A percentile compares a stretch with the other conserved stretches of the same genome.
These are phyloP conservation scores for Chromosphaera perkinsii DNA, from an alignment of 208 protist species.

Conservation along the genomic window DNA sequence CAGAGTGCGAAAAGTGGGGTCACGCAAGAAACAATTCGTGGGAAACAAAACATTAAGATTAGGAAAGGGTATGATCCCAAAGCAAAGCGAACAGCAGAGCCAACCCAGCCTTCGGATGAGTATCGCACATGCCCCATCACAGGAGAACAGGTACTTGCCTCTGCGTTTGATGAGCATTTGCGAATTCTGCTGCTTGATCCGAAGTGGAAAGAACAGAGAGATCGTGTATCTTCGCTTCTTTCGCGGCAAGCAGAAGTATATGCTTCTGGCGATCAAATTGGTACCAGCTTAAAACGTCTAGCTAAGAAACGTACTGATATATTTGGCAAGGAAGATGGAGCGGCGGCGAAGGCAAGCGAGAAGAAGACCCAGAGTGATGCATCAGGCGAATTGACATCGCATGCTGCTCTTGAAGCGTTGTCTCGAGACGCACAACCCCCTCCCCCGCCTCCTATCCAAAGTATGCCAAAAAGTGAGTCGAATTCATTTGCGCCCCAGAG, in stretches of 20 bases:
- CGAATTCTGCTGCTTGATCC: slow-evolving; percentile 36
- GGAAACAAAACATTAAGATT: neutral
- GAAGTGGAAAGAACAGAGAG: slow-evolving; percentile 30
- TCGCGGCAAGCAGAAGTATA: too few species aligned
- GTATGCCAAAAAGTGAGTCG: too few species aligned
- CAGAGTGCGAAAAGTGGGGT: neutral
- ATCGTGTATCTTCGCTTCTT: neutral
- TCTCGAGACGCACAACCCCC: too few species aligned
- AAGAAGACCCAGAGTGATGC: too few species aligned
- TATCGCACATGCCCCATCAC: slow-evolving; percentile 3
- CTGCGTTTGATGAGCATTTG: slow-evolving; percentile 1
- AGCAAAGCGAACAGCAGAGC: neutral
- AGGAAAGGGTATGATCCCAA: slow-evolving; percentile 11
- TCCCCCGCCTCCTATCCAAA: too few species aligned
- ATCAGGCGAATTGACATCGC: too few species aligned
- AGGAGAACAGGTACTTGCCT: neutral
- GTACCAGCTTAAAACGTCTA: neutral
- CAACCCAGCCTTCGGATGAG: neutral
- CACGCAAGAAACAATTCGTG: neutral
- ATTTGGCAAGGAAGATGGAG: neutral
- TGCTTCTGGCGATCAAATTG: neutral
- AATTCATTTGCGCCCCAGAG: too few species aligned
- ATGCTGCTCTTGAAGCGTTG: too few species aligned
- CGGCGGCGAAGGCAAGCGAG: too few species aligned
- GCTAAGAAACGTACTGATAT: slow-evolving; percentile 15